Evolutionary conservation across 2,329 filamentous ascomycete genomes (phyloP), one percentile per base, ranked within the genome.

Genomic region (Herpomyces periplanetae): DNA sequence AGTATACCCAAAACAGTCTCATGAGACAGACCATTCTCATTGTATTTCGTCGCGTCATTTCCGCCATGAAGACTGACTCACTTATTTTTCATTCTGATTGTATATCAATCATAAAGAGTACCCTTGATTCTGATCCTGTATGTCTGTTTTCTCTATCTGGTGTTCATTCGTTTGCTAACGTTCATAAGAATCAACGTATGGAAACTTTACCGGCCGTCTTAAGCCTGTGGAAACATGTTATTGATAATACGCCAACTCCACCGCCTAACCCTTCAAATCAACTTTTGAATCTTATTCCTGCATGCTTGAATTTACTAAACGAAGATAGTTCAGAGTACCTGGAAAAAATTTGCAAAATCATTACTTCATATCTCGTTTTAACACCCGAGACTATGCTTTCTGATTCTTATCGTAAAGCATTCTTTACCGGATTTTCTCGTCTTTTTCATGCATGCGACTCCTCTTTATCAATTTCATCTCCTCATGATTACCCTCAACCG

Each of bases 21-120:
- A 64, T 88, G 46, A 91, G 91, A 37, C 73, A 88, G 38, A 59
- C 69, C 1, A 71, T 91, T 20, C 50, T 91, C 22, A 66, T 64
- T 2, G 62, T 91, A 15, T 55, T 91, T 19, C 50, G 66, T 2
- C 61, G 69, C 2, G 46, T 96, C 7, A 65, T 85, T n/a, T 58
- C 58, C 32, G 64, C 73, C 2, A 65, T 91, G 53, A 68, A 63
- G 23, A 48, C 52, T 6, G 51, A 62, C 5, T 80, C 69, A 3
- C 50, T 60, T 24, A 50, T 58, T 8, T 87, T 84, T 28, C 69
- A 88, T 26, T 38, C 48, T 8, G 46, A 73, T 20, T 64, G 88
- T 28, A 41, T 87, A 8, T 73, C 75, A 0, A 50, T 91, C 19
- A 61, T 96, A 16, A 48, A 56, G 17, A 62, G 64, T 30, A 69